Percentiles rank a stretch among this genome's conserved stretches.
Evolutionary conservation across 1,284 basidiomycete species (phyloP).

Genomic region (Austroboletus novae-zelandiae): DNA sequence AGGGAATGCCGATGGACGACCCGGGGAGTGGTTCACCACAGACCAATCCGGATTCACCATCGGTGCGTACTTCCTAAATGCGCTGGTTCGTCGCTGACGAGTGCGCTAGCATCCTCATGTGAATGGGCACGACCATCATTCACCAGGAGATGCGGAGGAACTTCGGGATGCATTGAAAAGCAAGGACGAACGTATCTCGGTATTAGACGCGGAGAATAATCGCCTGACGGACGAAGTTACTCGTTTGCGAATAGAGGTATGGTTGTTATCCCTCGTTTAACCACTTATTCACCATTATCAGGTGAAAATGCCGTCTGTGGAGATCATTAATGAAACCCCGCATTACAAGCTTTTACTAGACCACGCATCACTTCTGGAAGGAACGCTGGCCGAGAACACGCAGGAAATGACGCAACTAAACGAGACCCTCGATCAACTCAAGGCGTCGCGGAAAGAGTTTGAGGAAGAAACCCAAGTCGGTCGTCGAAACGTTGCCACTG

Average conservation of each 20-base stretch:
- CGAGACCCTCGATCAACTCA: slow-evolving; percentile 42
- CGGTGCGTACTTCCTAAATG: slow-evolving; percentile 54
- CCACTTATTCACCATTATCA: slow-evolving; percentile 24
- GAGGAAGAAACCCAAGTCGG: slow-evolving; percentile 47
- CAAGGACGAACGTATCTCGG: slow-evolving; percentile 22
- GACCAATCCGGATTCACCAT: slow-evolving; percentile 41
- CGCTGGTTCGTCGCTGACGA: slow-evolving; percentile 4
- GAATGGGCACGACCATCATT: slow-evolving; percentile 28
- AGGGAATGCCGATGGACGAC: slow-evolving; percentile 48
- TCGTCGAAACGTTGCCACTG: slow-evolving; percentile 10
- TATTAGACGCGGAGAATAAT: slow-evolving; percentile 45
- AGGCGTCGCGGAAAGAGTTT: slow-evolving; percentile 42
- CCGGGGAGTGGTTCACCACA: slow-evolving; percentile 17
- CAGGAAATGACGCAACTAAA: slow-evolving; percentile 38
- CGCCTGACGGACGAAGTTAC: slow-evolving; percentile 40
- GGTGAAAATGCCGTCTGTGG: slow-evolving; percentile 45
- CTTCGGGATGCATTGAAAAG: slow-evolving; percentile 43
- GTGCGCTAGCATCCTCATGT: slow-evolving; percentile 18
- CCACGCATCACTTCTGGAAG: slow-evolving; percentile 43
- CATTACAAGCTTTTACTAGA: slow-evolving; percentile 50
- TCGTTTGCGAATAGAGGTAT: slow-evolving; percentile 47
- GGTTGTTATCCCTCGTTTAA: slow-evolving; percentile 6
- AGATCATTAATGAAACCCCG: slow-evolving; percentile 44
- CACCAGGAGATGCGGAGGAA: slow-evolving; percentile 34
- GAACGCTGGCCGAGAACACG: slow-evolving; percentile 36